Conservation (phyloP, 1,139 yeast species). For the Geotrichum histeridarum region DNA sequence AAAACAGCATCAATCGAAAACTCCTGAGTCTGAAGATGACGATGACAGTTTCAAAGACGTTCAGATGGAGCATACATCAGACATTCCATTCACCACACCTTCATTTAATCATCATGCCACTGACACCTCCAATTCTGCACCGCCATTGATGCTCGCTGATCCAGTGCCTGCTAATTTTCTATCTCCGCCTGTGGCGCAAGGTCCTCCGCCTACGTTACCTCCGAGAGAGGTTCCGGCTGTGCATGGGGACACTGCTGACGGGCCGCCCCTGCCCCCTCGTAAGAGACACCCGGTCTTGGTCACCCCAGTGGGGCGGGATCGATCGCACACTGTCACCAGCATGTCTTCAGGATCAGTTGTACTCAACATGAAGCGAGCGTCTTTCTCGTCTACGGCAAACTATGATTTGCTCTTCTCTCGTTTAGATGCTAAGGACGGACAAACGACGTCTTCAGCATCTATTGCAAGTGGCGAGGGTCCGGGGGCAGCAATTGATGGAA, state of each 20-base stretch:
- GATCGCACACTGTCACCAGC: slow-evolving; percentile 19
- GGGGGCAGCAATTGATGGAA: slow-evolving; percentile 42
- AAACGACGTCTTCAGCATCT: slow-evolving; percentile 33
- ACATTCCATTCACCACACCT: not conserved
- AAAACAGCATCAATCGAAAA: not conserved
- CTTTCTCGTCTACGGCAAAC: slow-evolving; percentile 33
- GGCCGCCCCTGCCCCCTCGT: slow-evolving; percentile 34
- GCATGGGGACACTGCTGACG: not conserved
- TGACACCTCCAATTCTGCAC: not conserved
- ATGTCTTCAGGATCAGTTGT: slow-evolving; percentile 23
- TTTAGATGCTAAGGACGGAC: slow-evolving; percentile 41
- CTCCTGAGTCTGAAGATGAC: slow-evolving; percentile 6
- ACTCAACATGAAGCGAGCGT: slow-evolving; percentile 21
- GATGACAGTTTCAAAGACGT: slow-evolving; percentile 11
- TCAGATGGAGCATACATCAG: not conserved
- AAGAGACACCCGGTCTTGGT: slow-evolving; percentile 35
- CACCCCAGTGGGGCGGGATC: slow-evolving; percentile 25
- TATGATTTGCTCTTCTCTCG: slow-evolving; percentile 48
- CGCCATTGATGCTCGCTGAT: not conserved
- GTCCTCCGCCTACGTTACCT: slow-evolving; percentile 20
- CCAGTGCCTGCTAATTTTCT: not conserved
- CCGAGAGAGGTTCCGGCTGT: slow-evolving; percentile 12
- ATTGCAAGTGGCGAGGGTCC: slow-evolving; percentile 35
- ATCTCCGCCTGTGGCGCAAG: slow-evolving; percentile 1
- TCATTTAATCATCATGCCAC: not conserved